Percentiles rank a stretch among this genome's conserved stretches.
Evolutionary conservation across 768 basidiomycete species (phyloP).

Genomic region (Tulasnella sp.): DNA sequence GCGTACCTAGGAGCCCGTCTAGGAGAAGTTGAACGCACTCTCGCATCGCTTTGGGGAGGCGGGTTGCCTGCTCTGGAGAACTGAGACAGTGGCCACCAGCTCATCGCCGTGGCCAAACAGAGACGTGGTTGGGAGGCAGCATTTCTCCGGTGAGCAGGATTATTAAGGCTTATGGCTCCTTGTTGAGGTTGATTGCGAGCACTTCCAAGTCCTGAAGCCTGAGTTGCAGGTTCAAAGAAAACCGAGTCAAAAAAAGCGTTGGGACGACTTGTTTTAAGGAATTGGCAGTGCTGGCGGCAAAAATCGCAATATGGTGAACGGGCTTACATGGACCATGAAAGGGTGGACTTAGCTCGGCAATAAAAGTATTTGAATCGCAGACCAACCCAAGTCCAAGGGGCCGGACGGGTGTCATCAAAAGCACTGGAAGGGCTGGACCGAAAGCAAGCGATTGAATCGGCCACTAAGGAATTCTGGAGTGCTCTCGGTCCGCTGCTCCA

Average conservation of each 20-base stretch:
- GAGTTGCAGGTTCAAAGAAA: background rate
- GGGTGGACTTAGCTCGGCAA: no score
- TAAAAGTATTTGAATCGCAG: no score
- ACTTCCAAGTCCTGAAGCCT: background rate
- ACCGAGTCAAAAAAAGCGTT: background rate
- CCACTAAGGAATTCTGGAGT: no score
- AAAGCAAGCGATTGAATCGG: no score
- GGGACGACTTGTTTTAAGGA: background rate
- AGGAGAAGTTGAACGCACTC: background rate
- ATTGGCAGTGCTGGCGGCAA: background rate
- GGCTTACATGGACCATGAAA: no score
- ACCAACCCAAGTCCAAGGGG: no score
- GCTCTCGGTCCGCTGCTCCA: no score
- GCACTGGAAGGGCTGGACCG: no score
- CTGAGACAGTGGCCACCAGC: background rate
- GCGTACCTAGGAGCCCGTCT: background rate
- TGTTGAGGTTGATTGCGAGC: background rate
- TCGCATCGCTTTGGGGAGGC: background rate
- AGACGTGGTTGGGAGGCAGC: background rate
- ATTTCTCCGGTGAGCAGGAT: background rate
- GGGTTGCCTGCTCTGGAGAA: background rate
- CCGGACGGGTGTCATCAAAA: no score
- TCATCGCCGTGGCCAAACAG: background rate
- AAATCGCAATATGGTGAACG: background rate
- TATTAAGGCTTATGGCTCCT: background rate